These are phyloP conservation scores for Fusarium heterosporum DNA, from an alignment of 2,329 filamentous ascomycete species.

Conservation along the genomic window DNA sequence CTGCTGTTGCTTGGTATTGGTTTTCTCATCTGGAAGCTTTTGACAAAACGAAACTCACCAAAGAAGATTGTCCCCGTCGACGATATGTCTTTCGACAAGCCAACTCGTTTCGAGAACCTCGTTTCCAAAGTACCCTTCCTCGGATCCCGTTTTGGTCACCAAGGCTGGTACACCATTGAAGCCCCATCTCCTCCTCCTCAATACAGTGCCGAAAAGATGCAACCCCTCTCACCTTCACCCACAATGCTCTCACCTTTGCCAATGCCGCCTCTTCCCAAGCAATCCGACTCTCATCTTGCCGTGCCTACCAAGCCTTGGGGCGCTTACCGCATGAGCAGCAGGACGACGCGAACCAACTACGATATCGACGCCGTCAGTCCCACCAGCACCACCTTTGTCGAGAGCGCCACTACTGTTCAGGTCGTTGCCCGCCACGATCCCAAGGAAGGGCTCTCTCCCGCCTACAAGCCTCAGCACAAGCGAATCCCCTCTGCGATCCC, in stretches of 20 bases:
- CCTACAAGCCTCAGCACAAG: conserved; percentile 28
- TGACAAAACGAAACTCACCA: conserved; percentile 19
- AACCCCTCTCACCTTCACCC: conserved; percentile 21
- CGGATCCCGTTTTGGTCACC: conserved; percentile 49
- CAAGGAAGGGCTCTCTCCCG: conserved; percentile 24
- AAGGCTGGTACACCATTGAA: conserved; percentile 52
- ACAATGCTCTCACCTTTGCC: conserved; percentile 14
- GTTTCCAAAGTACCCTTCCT: conserved; percentile 54
- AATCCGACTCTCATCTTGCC: conserved; percentile 43
- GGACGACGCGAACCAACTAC: conserved; percentile 21
- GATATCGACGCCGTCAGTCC: conserved; percentile 40
- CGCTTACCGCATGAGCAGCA: conserved; percentile 33
- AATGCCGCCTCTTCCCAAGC: conserved; percentile 29
- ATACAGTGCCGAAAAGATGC: conserved; percentile 40
- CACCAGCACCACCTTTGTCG: conserved; percentile 42
- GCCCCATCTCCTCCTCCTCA: conserved; percentile 40
- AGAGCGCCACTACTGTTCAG: conserved; percentile 39
- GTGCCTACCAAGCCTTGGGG: conserved; percentile 37
- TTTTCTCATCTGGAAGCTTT: conserved; percentile 42
- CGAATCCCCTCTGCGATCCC: conserved; percentile 34
- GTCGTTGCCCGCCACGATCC: conserved; percentile 38
- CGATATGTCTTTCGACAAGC: conserved; percentile 39
- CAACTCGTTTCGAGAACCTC: conserved; percentile 42
- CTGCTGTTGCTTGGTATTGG: conserved; percentile 40
- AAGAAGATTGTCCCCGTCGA: conserved; percentile 29